Base-by-base conservation (phyloP, 306 rosid species). In the Morella rubra region DNA sequence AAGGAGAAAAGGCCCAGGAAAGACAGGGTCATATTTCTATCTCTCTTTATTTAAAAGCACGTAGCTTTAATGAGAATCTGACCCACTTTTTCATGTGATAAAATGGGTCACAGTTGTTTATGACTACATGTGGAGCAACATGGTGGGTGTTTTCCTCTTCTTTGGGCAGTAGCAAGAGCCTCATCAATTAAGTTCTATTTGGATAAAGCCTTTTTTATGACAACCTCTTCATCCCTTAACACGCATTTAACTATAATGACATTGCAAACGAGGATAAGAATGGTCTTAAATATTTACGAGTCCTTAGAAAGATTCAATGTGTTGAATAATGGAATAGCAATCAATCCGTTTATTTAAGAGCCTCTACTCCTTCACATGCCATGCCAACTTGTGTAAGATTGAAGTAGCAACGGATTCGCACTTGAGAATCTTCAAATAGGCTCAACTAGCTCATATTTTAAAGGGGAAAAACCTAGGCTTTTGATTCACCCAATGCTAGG, bases 41-140 rank as follows among this genome's bases (percentile, higher is more conserved):
- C 69, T 44, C 51, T 13, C 44, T 61, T 44, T 50, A 2, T 10
- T 61, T 0, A 46, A 67, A 62, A 41, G n/a, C 44, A 60, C 10
- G 32, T 7, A 41, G 5, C 61, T 22, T 41, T 42, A 44, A 79
- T 79, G 44, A 64, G 24, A 19, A 79, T 12, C 62, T 20, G 77
- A n/a, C 70, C 41, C 54, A 24, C 58, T 79, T 19, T 45, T 58
- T 11, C 52, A 65, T 24, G 64, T 77, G 11, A 4, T 14, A 55
- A 71, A 60, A 64, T 12, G 24, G 67, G 24, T 14, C 46, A 10
- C 22, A 9, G 58, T 11, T 37, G 1, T 24, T 42, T 0, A 41
- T 9, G 40, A 56, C 50, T 69, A 2, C 8, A 1, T 5, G 41
- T 75, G 62, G 53, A 37, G 13, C 6, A 19, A 42, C 18, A 20